Evolutionary conservation across 2,329 filamentous ascomycete genomes (phyloP), one percentile per base, ranked within the genome.

Genomic region (Macrophomina phaseolina): DNA sequence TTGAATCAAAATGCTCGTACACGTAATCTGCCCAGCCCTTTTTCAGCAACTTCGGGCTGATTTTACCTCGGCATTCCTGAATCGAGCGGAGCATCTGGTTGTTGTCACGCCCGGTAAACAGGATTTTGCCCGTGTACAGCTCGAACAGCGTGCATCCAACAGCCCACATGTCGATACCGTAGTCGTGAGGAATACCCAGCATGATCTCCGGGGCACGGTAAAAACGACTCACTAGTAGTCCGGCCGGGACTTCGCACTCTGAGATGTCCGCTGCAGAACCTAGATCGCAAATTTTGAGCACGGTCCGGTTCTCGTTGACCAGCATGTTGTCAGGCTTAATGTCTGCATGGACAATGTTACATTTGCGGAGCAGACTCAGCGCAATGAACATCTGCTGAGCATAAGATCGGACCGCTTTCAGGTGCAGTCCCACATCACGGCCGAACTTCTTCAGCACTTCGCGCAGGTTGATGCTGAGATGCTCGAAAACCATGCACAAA

Each of bases 1-100:
- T 91, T 75, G 97, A 92, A 8, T 67, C 65, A 78, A 97, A 97
- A 79, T 97, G 92, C 74, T 90, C 83, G 49, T 86, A 85, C 14
- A 90, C 88, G 68, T 96, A 85, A 70, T 92, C 86, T 5, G 64
- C 64, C 64, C 64, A 66, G 2, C 94, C 93, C 63, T 91, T 90
- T 73, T 92, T 93, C 74, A 97, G 89, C 69, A 97, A 84, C 79
- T 97, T 97, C 55, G 91, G 89, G 36, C 92, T 94, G 69, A 97
- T 90, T 79, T 94, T 96, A 74, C 95, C 95, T 56, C 96, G 90
- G 73, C 94, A 93, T 77, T 99, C 94, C 89, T 97, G 97, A 73
- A 99, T 97, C 23, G 91, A 90, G 70, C 92, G 91, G 68, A 99
- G 87, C 95, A 99, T 99, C 81, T 97, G 93, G 76, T 99, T 99